phyloP scores from a whole-genome alignment of 1,284 basidiomycete genomes.

The Naganishia cerealis region DNA sequence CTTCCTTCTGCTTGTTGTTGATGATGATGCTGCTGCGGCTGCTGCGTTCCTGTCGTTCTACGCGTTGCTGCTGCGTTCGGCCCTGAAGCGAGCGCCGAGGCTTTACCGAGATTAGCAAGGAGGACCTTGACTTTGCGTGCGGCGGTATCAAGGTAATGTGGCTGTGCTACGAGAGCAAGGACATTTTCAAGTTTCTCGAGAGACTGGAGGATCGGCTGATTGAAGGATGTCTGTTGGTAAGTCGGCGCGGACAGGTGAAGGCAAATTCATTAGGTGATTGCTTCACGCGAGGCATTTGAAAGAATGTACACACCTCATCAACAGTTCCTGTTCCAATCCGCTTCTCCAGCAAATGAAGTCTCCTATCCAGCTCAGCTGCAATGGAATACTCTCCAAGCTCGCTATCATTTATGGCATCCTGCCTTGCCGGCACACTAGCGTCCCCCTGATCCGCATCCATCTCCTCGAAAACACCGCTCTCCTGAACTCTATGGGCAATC shows the following conservation, averaged over 20 bases:
- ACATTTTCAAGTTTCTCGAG: conserved; percentile 74
- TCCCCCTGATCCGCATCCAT: conserved; percentile 56
- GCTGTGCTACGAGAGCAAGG: conserved; percentile 84
- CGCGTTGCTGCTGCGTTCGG: conserved; percentile 29
- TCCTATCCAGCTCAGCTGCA: conserved; percentile 67
- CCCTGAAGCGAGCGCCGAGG: conserved; percentile 59
- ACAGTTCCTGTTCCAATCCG: conserved; percentile 65
- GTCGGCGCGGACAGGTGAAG: not conserved
- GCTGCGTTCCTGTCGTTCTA: not conserved
- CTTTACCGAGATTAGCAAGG: conserved; percentile 85
- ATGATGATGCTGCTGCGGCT: conserved; percentile 21
- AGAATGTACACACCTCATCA: conserved; percentile 64
- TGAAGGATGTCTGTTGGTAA: conserved; percentile 63
- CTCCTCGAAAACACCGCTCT: conserved; percentile 43
- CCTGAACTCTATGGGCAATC: conserved; percentile 44
- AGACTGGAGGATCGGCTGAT: conserved; percentile 76
- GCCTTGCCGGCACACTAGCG: conserved; percentile 44
- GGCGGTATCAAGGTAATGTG: conserved; percentile 93
- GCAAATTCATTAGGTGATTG: conserved; percentile 33
- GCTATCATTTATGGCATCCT: conserved; percentile 12
- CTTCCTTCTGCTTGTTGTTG: conserved; percentile 32
- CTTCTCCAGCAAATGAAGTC: conserved; percentile 76
- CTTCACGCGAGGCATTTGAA: not conserved
- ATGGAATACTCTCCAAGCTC: not conserved
- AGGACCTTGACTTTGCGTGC: conserved; percentile 89